phyloP scores from a whole-genome alignment of 2,329 filamentous ascomycete genomes.

The Cercospora nicotianae region DNA sequence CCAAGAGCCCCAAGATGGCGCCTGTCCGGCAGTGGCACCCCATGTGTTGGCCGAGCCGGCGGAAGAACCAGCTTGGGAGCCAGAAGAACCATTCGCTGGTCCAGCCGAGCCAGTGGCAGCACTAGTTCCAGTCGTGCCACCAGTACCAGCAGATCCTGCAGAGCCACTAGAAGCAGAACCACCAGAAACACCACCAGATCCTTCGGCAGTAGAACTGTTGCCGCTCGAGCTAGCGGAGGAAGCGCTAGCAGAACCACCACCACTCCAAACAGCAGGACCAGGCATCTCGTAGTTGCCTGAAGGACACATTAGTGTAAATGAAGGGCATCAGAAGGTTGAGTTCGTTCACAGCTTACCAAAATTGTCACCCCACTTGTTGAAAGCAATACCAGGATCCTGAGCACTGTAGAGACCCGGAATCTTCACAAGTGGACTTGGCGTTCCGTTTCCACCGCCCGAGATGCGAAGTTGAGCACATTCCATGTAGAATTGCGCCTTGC shows the following conservation, averaged over 20 bases:
- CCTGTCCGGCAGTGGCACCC: not conserved
- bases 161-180: not conserved
- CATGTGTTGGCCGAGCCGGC: not conserved
- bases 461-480: slow-evolving; percentile 28
- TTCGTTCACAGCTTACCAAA: not conserved
- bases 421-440: slow-evolving; percentile 23
- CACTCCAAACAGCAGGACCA: not conserved
- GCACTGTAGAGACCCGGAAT: slow-evolving; percentile 29
- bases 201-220: not conserved
- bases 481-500: slow-evolving; percentile 23
- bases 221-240: not conserved
- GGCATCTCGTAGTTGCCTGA: not conserved
- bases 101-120: not conserved
- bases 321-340: not conserved
- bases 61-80: not conserved
- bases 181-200: not conserved
- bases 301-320: not conserved
- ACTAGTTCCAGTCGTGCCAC: not conserved
- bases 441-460: slow-evolving; percentile 23
- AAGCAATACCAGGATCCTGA: slow-evolving; percentile 26
- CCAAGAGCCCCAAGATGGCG: not conserved
- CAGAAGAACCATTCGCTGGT: not conserved
- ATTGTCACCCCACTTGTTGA: slow-evolving; percentile 27
- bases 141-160: not conserved
- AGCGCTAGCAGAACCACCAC: not conserved